Evolutionary conservation across 2,329 filamentous ascomycete genomes (phyloP), one percentile per base, ranked within the genome.

Genomic region (Aureobasidium sp.): DNA sequence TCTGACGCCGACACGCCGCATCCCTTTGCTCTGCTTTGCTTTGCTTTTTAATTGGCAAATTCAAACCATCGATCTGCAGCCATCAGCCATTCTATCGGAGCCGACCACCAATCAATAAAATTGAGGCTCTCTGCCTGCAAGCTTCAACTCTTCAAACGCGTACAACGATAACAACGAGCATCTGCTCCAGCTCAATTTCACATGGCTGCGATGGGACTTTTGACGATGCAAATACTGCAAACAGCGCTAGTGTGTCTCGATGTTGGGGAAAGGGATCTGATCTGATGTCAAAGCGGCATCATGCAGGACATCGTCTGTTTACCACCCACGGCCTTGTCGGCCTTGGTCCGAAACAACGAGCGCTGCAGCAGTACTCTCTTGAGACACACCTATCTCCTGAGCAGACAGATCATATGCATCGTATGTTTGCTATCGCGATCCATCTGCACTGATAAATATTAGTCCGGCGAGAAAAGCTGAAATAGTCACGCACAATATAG

Each of bases 271-370:
- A n/a, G n/a, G n/a, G 35, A 41, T 40, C 19, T 41, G 48, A 50
- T 50, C n/a, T n/a, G n/a, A 50, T 35, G 34, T 50, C 47, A 40
- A 37, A 34, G 27, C 37, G 29, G 48, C 48, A 41, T 51, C 48
- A 41, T 51, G 48, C 48, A 51, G 48, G 22, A 50, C 16, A 24
- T 21, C 16, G 10, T 16, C 19, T 19, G 12, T 5, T 14, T 12
- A 45, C 29, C 16, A n/a, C 29, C 27, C 6, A 22, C 19, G n/a
- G 19, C 11, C 17, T 24, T 32, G 7, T 45, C 14, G 17, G 25
- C 25, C 44, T 48, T 17, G 14, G 6, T 10, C 19, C 22, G 25
- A 22, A 21, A 5, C n/a, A 17, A 24, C 21, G 25, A 47, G 42
- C 21, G 30, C 42, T 27, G 29, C 30, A 27, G 32, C 16, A 14